Conservation (phyloP, 139 green algal genomes). For the Axilococcus clingmanii region DNA sequence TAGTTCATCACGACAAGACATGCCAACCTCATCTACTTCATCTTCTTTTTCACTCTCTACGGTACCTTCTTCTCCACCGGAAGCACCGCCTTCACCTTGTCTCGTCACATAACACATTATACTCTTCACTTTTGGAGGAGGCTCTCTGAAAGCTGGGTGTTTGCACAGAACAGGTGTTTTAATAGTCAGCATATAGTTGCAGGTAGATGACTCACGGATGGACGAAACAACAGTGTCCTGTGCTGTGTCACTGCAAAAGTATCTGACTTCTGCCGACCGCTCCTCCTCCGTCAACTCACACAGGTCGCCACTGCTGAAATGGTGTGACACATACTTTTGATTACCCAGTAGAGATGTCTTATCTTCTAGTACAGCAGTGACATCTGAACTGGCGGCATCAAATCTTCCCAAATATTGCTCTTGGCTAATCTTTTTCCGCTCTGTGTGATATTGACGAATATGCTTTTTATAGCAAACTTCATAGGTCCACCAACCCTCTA, state of each 20-base stretch:
- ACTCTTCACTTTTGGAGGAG: too few species aligned
- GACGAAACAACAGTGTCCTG: conserved; percentile 19
- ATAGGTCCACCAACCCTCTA: conserved; percentile 86
- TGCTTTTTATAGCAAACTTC: conserved; percentile 76
- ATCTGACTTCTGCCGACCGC: conserved; percentile 58
- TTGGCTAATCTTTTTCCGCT: conserved; percentile 10
- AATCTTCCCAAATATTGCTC: conserved; percentile 52
- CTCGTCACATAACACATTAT: too few species aligned
- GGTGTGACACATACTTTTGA: conserved; percentile 53
- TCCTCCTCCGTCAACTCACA: conserved; percentile 50
- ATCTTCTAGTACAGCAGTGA: conserved; percentile 21
- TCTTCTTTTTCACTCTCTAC: too few species aligned
- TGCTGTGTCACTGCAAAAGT: conserved; percentile 37
- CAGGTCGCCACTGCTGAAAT: conserved; percentile 39
- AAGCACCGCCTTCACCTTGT: too few species aligned
- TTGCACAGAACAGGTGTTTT: too few species aligned
- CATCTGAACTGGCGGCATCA: conserved; percentile 20
- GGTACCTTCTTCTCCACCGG: too few species aligned
- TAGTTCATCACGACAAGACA: too few species aligned
- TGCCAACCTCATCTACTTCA: too few species aligned
- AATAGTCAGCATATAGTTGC: too few species aligned
- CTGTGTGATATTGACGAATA: conserved; percentile 66
- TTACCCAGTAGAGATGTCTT: conserved; percentile 13
- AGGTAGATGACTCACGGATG: too few species aligned
- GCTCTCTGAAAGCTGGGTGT: too few species aligned